These are phyloP conservation scores for Tetradesmus obliquus DNA, from an alignment of 139 green algal species.

Conservation along the genomic window DNA sequence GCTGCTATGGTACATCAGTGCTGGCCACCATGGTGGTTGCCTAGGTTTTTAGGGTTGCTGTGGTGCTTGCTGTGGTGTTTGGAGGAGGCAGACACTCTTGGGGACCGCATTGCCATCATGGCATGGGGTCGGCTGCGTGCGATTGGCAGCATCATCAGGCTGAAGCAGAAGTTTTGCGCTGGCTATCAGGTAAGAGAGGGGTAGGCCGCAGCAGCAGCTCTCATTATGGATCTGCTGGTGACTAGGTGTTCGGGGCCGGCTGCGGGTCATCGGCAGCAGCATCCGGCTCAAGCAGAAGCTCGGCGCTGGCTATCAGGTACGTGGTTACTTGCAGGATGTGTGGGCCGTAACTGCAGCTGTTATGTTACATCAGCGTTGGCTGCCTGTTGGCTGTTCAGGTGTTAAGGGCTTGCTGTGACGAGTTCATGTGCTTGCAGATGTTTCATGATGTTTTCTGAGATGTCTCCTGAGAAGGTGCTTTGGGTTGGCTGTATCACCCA, in stretches of 20 bases:
- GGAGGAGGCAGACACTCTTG: constrained; percentile 93
- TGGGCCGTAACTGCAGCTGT: not conserved
- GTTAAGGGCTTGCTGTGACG: too few species aligned
- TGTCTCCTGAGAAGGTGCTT: too few species aligned
- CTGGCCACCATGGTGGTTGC: too few species aligned
- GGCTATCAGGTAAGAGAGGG: constrained; percentile 75
- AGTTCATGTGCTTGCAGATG: too few species aligned
- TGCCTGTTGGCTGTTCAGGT: too few species aligned
- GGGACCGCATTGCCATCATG: constrained; percentile 96
- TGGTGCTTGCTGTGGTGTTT: not conserved
- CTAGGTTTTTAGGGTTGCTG: not conserved
- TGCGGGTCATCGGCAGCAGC: constrained; percentile 84
- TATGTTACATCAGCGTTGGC: too few species aligned
- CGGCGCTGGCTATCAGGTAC: constrained; percentile 83
- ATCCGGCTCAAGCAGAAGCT: constrained; percentile 95
- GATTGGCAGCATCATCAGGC: constrained; percentile 83
- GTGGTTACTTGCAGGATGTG: not conserved
- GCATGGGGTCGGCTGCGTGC: constrained; percentile 84
- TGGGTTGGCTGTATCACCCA: too few species aligned
- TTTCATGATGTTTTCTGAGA: not conserved
- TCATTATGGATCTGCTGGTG: not conserved
- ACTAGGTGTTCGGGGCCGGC: constrained; percentile 60
- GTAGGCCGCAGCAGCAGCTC: too few species aligned
- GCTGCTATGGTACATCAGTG: too few species aligned
- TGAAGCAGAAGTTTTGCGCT: constrained; percentile 93